These are phyloP conservation scores for Yarrowia sp. DNA, from an alignment of 805 yeast species.

Conservation along the genomic window DNA sequence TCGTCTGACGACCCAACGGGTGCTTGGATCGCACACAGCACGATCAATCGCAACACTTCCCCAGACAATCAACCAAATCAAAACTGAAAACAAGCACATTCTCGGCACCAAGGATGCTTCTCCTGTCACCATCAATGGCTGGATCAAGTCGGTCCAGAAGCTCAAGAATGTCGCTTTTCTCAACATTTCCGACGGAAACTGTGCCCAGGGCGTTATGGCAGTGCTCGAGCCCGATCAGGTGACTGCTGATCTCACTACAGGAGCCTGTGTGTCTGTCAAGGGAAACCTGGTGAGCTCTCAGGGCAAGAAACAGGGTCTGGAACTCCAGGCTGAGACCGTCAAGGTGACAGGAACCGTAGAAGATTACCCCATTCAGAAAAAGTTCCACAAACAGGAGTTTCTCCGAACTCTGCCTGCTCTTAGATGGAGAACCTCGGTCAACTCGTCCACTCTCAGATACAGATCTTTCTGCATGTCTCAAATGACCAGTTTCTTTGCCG, in stretches of 20 bases:
- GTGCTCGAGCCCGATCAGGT: conserved; percentile 40
- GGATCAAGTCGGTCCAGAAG: conserved; percentile 67
- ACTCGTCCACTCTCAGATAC: conserved; percentile 64
- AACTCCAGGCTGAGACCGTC: conserved; percentile 44
- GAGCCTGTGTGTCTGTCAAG: conserved; percentile 44
- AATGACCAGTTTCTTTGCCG: conserved; percentile 53
- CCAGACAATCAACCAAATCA: conserved; percentile 19
- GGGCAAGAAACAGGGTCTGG: conserved; percentile 53
- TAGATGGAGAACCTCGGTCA: conserved; percentile 67
- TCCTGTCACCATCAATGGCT: conserved; percentile 57
- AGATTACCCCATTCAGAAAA: conserved; percentile 80
- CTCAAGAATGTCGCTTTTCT: conserved; percentile 77
- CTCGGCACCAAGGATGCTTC: neutral
- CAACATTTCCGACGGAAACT: conserved; percentile 77
- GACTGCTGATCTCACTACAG: conserved; percentile 40
- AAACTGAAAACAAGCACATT: conserved; percentile 27
- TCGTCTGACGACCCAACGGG: neutral
- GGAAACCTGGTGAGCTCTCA: conserved; percentile 49
- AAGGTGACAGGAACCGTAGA: conserved; percentile 59
- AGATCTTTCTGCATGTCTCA: conserved; percentile 63
- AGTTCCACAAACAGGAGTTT: conserved; percentile 60
- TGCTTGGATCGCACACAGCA: neutral
- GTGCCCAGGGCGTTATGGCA: conserved; percentile 52
- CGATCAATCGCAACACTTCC: neutral
- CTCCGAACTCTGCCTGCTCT: conserved; percentile 71